Percentiles rank a stretch among this genome's conserved stretches.
Conservation (phyloP, 2,329 filamentous ascomycete genomes). For the Uncinocarpus reesii region DNA sequence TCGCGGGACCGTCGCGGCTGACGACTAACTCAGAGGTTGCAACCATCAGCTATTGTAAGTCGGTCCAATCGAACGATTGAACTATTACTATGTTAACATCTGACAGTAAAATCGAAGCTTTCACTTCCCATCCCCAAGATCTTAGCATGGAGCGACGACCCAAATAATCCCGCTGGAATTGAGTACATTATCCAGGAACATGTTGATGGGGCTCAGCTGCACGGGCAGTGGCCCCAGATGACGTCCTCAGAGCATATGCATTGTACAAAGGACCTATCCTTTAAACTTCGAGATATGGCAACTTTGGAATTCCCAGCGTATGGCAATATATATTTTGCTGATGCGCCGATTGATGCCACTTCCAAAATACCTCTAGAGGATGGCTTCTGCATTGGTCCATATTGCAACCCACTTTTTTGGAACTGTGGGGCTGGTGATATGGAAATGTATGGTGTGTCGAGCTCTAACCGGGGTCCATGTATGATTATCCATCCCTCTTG, state of each 20-base stretch:
- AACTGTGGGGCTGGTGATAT: constrained; percentile 16
- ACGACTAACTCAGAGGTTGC: constrained; percentile 27
- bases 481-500: constrained; percentile 1
- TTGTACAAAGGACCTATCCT: constrained; percentile 25
- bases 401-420: constrained; percentile 23
- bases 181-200: constrained; percentile 24
- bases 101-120: constrained; percentile 10
- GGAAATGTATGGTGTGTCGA: constrained; percentile 12
- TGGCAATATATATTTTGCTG: constrained; percentile 30
- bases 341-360: constrained; percentile 18
- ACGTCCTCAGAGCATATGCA: constrained; percentile 26
- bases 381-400: constrained; percentile 28
- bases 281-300: constrained; percentile 25
- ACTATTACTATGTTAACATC: background rate
- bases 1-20: constrained; percentile 14
- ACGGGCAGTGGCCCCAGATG: constrained; percentile 29
- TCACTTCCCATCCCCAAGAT: constrained; percentile 17
- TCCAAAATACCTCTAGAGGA: constrained; percentile 22
- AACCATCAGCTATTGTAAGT: constrained; percentile 20
- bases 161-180: constrained; percentile 21
- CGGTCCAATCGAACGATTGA: constrained; percentile 23
- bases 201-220: constrained; percentile 25
- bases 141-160: constrained; percentile 12
- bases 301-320: constrained; percentile 31
- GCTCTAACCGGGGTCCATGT: constrained; percentile 16